Conservation (phyloP, 2,329 filamentous ascomycete genomes). For the Immersiporthe knoxdaviesiana region DNA sequence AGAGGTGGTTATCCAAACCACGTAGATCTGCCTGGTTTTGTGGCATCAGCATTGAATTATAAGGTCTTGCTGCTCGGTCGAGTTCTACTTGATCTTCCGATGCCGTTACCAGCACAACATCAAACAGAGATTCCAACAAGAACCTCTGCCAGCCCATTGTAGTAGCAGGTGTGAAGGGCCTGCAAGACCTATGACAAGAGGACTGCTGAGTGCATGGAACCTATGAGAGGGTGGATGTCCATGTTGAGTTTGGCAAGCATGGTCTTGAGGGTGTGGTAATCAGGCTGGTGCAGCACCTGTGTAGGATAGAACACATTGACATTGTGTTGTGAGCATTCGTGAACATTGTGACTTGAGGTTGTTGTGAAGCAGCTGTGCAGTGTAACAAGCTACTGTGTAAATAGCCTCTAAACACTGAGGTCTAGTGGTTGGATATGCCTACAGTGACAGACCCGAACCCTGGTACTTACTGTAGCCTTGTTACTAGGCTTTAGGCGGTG, state of each 20-base stretch:
- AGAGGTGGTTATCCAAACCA: slow-evolving; percentile 6
- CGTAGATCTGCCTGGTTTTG: background rate
- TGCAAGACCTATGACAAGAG: background rate
- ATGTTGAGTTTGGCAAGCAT: background rate
- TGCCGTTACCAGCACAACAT: background rate
- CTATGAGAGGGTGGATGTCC: background rate
- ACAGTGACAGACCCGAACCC: background rate
- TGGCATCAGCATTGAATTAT: background rate
- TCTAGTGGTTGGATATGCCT: background rate
- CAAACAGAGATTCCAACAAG: no score
- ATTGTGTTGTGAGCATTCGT: background rate
- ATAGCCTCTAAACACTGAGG: background rate
- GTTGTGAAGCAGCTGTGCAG: background rate
- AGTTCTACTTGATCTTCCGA: background rate
- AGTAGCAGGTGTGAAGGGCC: background rate
- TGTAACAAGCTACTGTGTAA: no score
- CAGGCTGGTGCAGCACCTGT: background rate
- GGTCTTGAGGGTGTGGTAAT: background rate
- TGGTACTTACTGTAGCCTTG: background rate
- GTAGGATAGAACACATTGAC: background rate
- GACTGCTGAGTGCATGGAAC: background rate
- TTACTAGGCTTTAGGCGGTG: slow-evolving; percentile 2
- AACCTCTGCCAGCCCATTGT: background rate
- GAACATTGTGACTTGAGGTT: background rate
- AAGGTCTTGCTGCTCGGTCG: background rate